phyloP scores from a whole-genome alignment of 73 alveolate species.

The Symbiodinium natans region DNA sequence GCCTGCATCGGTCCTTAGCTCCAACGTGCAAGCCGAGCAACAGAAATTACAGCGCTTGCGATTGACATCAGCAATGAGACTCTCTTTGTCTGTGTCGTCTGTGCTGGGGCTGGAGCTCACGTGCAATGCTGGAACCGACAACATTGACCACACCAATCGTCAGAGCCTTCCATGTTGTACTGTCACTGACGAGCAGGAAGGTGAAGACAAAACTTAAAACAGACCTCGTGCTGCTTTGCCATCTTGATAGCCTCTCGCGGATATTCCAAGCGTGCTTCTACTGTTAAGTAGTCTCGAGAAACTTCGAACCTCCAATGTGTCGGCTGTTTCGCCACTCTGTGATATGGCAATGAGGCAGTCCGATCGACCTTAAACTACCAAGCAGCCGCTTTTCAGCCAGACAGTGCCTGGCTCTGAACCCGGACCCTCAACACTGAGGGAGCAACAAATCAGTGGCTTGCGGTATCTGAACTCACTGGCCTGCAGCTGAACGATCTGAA shows the following conservation, averaged over 20 bases:
- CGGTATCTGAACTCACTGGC: slow-evolving; percentile 94
- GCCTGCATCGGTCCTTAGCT: slow-evolving; percentile 94
- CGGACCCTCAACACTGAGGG: neutral
- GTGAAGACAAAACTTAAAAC: neutral
- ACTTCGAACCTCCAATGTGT: slow-evolving; percentile 79
- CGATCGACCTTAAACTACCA: neutral
- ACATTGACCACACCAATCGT: slow-evolving; percentile 96
- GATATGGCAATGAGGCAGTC: slow-evolving; percentile 95
- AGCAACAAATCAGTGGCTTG: slow-evolving; percentile 64
- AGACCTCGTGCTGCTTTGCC: slow-evolving; percentile 89
- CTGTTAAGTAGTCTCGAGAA: neutral
- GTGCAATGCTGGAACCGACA: slow-evolving; percentile 96
- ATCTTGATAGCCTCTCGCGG: slow-evolving; percentile 85
- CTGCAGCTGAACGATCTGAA: neutral
- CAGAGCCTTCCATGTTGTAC: slow-evolving; percentile 21
- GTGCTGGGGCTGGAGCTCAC: slow-evolving; percentile 74
- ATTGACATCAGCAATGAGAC: slow-evolving; percentile 28
- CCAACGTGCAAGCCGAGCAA: neutral
- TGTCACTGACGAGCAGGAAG: neutral
- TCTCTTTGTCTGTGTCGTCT: too few species aligned
- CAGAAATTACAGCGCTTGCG: neutral
- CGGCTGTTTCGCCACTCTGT: slow-evolving; percentile 97
- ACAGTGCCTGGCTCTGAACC: neutral
- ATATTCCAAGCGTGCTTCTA: neutral
- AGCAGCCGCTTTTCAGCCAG: neutral